Evolutionary conservation across 2,329 filamentous ascomycete species (phyloP), one percentile per base, ranked within the genome.

Genomic region (Tolypocladium paradoxum): DNA sequence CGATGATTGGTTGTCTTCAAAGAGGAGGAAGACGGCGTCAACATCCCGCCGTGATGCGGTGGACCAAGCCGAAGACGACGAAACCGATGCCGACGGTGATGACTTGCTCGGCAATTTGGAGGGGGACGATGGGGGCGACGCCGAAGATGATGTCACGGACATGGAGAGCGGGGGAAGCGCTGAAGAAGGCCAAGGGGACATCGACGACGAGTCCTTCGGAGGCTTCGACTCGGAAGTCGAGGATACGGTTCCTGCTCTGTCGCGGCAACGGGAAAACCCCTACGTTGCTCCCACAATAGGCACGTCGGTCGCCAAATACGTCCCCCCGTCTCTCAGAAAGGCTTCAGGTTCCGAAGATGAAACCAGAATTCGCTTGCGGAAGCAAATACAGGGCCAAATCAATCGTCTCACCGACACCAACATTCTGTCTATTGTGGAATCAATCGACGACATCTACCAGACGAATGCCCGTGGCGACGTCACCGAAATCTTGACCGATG

Each of bases 361-460:
- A 65, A 74, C 79, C 43, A 74, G 87, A 48, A 75, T 76, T 14
- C 83, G 87, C 38, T 73, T 99, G 49, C 83, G 84, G 54, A 83
- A 89, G 56, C 89, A 95, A 63, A 77, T 89, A 0, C 90, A 97
- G 66, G 92, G 93, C 64, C 78, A 93, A 20, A 79, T 99, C 64
- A 99, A 99, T 68, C 86, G 92, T 64, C 76, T 99, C 34, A 96
- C 93, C 0, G 92, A 97, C 65, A 84, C 90, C 37, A 97, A 93
- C 61, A 76, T 99, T 57, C 69, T 95, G 6, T 87, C 88, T 2
- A 95, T 97, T 51, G 73, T 96, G 4, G 79, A 81, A 45, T 87
- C 95, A 20, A 77, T 96, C 34, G 90, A 95, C 64, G 83, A 85
- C 56, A 73, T 97, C 1, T 99, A 97, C 65, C 81, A 85, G 52